Conservation (phyloP, 176 grass and related monocot genomes). For the Carex myosuroides region DNA sequence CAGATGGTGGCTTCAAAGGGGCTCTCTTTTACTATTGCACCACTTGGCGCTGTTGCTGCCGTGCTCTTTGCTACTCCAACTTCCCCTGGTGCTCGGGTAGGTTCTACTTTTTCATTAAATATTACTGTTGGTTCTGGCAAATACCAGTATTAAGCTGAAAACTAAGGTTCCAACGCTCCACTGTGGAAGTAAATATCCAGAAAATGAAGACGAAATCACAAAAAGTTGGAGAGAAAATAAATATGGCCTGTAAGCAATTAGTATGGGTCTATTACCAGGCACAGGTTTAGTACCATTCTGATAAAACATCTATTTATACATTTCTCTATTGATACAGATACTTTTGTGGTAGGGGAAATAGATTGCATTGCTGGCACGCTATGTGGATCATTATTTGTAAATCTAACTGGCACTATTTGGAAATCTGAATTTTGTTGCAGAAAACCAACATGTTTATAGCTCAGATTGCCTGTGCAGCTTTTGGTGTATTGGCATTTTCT, state of each 20-base stretch:
- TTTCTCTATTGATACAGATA: background rate
- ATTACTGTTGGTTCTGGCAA: background rate
- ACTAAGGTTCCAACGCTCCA: background rate
- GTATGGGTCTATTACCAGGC: background rate
- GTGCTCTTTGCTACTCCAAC: constrained; percentile 62
- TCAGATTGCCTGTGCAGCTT: constrained; percentile 69
- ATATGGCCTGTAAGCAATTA: background rate
- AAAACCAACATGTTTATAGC: constrained; percentile 88
- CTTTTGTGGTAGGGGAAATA: background rate
- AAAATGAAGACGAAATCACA: background rate
- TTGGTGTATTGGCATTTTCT: constrained; percentile 73
- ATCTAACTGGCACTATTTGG: background rate
- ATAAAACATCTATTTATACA: background rate
- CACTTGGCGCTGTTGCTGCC: constrained; percentile 71
- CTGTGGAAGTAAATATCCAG: background rate
- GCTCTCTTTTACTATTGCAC: constrained; percentile 64
- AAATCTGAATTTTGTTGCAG: constrained; percentile 44
- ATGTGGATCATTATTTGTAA: background rate
- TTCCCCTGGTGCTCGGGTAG: constrained; percentile 65
- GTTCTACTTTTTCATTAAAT: background rate
- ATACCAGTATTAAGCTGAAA: background rate
- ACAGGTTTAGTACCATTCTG: background rate
- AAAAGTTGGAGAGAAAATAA: background rate
- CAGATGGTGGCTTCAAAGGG: constrained; percentile 69
- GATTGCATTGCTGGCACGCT: background rate